Conservation (phyloP, 2,329 filamentous ascomycete genomes). For the Atkinsonella texensis region DNA sequence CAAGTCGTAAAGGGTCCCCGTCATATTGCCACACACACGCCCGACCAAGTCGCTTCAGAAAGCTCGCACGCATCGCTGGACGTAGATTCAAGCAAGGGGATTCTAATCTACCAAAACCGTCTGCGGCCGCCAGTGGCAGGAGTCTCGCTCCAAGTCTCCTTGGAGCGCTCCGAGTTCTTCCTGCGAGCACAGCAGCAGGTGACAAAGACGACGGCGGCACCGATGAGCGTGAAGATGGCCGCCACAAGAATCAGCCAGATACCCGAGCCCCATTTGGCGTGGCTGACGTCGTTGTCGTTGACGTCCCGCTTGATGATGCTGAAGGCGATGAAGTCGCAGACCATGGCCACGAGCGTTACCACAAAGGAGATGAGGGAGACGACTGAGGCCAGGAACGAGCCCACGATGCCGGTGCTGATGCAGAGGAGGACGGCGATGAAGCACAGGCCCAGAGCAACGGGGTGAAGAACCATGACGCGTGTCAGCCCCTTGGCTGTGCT, state of each 20-base stretch:
- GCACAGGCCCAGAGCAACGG: slow-evolving; percentile 42
- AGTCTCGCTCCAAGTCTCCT: slow-evolving; percentile 13
- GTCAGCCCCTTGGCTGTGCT: slow-evolving; percentile 39
- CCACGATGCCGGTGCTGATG: slow-evolving; percentile 38
- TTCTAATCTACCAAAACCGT: slow-evolving; percentile 10
- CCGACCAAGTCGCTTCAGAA: too few species aligned
- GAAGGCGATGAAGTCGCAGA: slow-evolving; percentile 48
- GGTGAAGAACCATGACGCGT: slow-evolving; percentile 49
- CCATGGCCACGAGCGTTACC: slow-evolving; percentile 34
- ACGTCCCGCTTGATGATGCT: slow-evolving; percentile 40
- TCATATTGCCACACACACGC: too few species aligned
- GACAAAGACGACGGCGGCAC: slow-evolving; percentile 44
- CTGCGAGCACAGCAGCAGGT: slow-evolving; percentile 46
- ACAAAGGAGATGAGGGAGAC: slow-evolving; percentile 39
- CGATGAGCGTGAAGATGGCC: slow-evolving; percentile 42
- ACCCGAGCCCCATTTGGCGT: slow-evolving; percentile 39
- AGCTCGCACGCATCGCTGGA: too few species aligned
- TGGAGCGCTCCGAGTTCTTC: slow-evolving; percentile 16
- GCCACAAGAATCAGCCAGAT: slow-evolving; percentile 49
- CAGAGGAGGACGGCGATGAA: slow-evolving; percentile 48
- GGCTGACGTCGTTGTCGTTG: slow-evolving; percentile 33
- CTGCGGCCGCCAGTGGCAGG: slow-evolving; percentile 3
- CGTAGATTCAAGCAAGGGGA: neutral
- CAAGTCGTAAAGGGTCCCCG: too few species aligned
- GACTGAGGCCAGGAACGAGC: slow-evolving; percentile 38